phyloP scores from a whole-genome alignment of 1,139 yeast genomes.

The Yamadazyma triangularis region DNA sequence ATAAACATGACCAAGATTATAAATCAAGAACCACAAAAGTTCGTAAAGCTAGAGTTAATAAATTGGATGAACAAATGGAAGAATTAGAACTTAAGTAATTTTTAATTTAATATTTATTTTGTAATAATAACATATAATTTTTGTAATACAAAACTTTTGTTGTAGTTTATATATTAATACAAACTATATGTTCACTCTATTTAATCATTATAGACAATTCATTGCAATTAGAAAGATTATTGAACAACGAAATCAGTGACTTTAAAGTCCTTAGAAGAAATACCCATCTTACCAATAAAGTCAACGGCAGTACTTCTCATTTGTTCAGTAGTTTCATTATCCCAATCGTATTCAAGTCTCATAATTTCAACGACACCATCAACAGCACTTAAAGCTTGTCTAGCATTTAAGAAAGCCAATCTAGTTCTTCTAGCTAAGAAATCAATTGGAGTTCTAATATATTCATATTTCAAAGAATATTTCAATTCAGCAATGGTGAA shows the following conservation, averaged over 20 bases:
- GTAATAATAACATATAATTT: neutral
- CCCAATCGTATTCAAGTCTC: conserved; percentile 80
- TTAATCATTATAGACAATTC: too few species aligned
- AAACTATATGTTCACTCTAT: conserved; percentile 1
- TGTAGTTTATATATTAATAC: neutral
- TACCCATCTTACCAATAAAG: conserved; percentile 61
- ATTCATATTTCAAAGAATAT: conserved; percentile 79
- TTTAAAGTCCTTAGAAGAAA: conserved; percentile 33
- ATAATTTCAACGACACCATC: conserved; percentile 84
- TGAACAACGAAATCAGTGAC: conserved; percentile 25
- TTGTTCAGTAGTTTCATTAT: conserved; percentile 49
- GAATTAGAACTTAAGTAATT: conserved; percentile 14
- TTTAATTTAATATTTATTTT: neutral
- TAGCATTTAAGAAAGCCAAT: conserved; percentile 86
- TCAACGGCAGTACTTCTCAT: conserved; percentile 53
- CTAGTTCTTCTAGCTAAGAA: conserved; percentile 92
- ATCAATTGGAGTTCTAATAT: conserved; percentile 83
- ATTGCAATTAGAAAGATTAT: too few species aligned
- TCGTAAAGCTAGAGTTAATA: conserved; percentile 32
- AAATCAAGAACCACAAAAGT: conserved; percentile 29
- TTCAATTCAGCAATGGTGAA: conserved; percentile 89
- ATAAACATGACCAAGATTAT: conserved; percentile 19
- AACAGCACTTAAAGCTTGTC: conserved; percentile 75
- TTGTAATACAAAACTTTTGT: too few species aligned
- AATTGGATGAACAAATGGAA: conserved; percentile 26